Evolutionary conservation across 345 rosid species (phyloP).

Genomic region (Boechera stricta): DNA sequence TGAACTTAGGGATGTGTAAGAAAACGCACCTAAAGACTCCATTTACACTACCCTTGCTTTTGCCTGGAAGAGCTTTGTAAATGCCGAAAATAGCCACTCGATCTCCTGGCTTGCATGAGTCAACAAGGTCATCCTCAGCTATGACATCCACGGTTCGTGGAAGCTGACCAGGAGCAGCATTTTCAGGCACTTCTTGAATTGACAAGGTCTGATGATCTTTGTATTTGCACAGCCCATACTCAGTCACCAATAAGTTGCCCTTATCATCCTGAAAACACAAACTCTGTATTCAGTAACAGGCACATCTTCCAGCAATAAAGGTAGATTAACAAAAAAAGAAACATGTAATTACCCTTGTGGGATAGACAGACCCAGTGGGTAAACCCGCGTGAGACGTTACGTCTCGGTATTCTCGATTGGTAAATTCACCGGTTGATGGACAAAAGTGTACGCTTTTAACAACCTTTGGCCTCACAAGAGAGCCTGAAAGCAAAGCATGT

Average conservation of each 20-base stretch:
- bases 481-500: constrained; percentile 57
- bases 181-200: constrained; percentile 98
- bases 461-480: constrained; percentile 98
- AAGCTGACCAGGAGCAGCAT: constrained; percentile 99
- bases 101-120: constrained; percentile 98
- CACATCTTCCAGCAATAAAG: constrained; percentile 4
- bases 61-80: constrained; percentile 97
- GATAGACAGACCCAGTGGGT: constrained; percentile 98
- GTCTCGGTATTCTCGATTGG: constrained; percentile 88
- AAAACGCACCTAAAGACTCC: constrained; percentile 88
- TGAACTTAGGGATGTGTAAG: not conserved
- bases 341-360: constrained; percentile 78
- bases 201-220: constrained; percentile 99
- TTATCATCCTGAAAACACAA: constrained; percentile 74
- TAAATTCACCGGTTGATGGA: constrained; percentile 74
- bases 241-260: constrained; percentile 92
- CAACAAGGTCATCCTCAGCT: constrained; percentile 97
- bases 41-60: constrained; percentile 91
- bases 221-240: constrained; percentile 89
- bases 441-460: constrained; percentile 97
- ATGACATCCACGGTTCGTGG: constrained; percentile 95
- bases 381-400: constrained; percentile 84
- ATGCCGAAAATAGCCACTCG: constrained; percentile 90
- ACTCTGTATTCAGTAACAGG: constrained; percentile 25
- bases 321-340: constrained; percentile 7